Evolutionary conservation across 176 grass and related monocot species (phyloP), one percentile per base, ranked within the genome.

Genomic region (Themeda triandra): DNA sequence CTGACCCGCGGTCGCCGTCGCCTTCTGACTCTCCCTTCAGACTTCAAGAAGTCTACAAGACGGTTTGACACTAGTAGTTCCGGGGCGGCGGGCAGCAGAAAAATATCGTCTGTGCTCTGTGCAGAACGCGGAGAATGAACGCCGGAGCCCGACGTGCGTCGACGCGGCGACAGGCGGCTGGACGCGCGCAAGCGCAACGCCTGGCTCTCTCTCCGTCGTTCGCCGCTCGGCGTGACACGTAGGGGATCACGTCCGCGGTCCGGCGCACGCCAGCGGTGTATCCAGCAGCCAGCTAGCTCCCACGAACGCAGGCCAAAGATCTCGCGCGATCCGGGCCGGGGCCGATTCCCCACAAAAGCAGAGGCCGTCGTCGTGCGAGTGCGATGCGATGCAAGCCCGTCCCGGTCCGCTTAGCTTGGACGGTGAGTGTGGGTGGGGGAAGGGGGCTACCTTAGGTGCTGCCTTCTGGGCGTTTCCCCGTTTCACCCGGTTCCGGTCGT

Each of bases 271-370:
- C 56, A 66, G 4, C 45, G 49, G 5, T 2, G 4, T 2, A 3
- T 14, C 2, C 18, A 6, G 14, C 46, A 17, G 62, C 82, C 87
- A 85, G 87, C 87, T 89, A 81, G 77, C 63, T 40, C 82, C 70
- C 87, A 85, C 82, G 77, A 88, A 18, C 24, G 17, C 73, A 17
- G 49, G 25, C 62, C 45, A 18, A 39, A 63, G 82, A 89, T 89
- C 13, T 75, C 40, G 21, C 69, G 30, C 36, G 76, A 89, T 84
- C 69, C 72, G 12, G 6, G 39, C 8, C 39, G 40, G 13, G 15
- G 11, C n/a, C 37, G 41, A 27, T 6, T 5, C 13, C 13, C 18
- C 45, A 6, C 17, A 58, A 77, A 53, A 63, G 64, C 73, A 35
- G 51, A 83, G 31, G 33, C 19, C 70, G 24, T 28, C 40, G 24